Base-by-base conservation (phyloP, 305 asterid species). In the Ilex paraguariensis region DNA sequence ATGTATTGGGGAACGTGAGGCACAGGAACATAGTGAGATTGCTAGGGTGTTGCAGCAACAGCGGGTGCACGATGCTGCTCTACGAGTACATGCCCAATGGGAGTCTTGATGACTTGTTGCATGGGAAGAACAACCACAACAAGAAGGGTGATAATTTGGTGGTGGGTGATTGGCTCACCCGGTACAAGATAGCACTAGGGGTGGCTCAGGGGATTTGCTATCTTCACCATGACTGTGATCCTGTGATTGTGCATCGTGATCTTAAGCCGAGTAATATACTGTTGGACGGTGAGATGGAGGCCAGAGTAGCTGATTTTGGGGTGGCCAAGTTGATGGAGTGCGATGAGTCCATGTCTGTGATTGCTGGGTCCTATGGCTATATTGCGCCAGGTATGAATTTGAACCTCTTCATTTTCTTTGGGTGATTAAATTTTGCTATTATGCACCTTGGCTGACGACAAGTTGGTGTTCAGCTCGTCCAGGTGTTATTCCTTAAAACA, bases 11-110 rank as follows among this genome's bases (percentile, higher is more conserved):
- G 4, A 89, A 80, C 31, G 91, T 92, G 3, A 70, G 96, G 54
- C 98, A 92, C 36, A 78, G 97, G 2, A 92, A 92, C 67, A 89
- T 92, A 2, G 96, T 92, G 17, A 52, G 98, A 33, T 30, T 92
- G 31, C 49, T 92, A 11, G 98, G 98, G 3, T 89, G 95, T 65
- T 92, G 97, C 45, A 82, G 78, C 54, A 89, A 85, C 70, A 71
- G 70, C 3, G 79, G 70, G 55, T 73, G 85, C 7, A 85, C 97
- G 2, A 89, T 92, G 98, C 44, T 91, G 78, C 42, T 91, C 55
- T 91, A 90, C 30, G 97, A 90, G 70, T 90, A 86, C 86, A 91
- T 88, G 98, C 95, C 94, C 3, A 91, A 91, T 6, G 98, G 98
- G 58, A 92, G 95, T 65, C 53, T 92, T 21, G 95, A 87, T 21